Percentiles rank a stretch among this genome's conserved stretches.
Evolutionary conservation across 2,329 filamentous ascomycete genomes (phyloP).

Genomic region (Sclerotinia subarctica): DNA sequence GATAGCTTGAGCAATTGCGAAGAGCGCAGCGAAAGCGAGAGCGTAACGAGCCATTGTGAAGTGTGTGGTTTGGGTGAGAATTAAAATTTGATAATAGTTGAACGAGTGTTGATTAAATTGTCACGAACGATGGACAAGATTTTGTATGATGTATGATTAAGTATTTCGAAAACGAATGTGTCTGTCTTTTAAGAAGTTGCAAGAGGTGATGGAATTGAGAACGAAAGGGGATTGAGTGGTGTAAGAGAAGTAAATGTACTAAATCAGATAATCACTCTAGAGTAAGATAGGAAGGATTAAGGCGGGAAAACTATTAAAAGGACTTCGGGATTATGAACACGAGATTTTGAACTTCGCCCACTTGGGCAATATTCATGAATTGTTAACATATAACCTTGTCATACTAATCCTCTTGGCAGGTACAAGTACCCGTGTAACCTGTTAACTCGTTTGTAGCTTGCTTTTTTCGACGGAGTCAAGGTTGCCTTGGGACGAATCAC

Average conservation of each 20-base stretch:
- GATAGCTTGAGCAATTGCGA: conserved; percentile 22
- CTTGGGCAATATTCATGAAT: conserved; percentile 10
- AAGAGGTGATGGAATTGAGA: conserved; percentile 4
- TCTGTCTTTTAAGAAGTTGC: conserved; percentile 6
- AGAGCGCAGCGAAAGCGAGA: conserved; percentile 15
- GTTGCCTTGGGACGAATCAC: neutral
- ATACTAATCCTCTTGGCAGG: conserved; percentile 14
- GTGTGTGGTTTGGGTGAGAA: neutral
- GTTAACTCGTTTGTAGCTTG: neutral
- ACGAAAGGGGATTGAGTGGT: conserved; percentile 1
- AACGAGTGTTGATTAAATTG: conserved; percentile 6
- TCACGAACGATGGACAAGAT: conserved; percentile 17
- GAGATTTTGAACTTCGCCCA: conserved; percentile 14
- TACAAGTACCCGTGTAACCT: conserved; percentile 18
- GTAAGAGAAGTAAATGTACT: conserved; percentile 1
- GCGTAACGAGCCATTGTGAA: conserved; percentile 20
- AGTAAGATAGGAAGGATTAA: conserved; percentile 1
- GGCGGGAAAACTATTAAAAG: conserved; percentile 16
- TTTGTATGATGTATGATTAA: conserved; percentile 3
- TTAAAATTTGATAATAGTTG: conserved; percentile 9
- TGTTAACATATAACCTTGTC: conserved; percentile 10
- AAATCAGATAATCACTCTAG: neutral
- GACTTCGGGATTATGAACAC: conserved; percentile 15
- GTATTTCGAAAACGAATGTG: conserved; percentile 14
- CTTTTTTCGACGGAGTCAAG: neutral